These are phyloP conservation scores for Candida railenensis DNA, from an alignment of 805 yeast species.

Conservation along the genomic window DNA sequence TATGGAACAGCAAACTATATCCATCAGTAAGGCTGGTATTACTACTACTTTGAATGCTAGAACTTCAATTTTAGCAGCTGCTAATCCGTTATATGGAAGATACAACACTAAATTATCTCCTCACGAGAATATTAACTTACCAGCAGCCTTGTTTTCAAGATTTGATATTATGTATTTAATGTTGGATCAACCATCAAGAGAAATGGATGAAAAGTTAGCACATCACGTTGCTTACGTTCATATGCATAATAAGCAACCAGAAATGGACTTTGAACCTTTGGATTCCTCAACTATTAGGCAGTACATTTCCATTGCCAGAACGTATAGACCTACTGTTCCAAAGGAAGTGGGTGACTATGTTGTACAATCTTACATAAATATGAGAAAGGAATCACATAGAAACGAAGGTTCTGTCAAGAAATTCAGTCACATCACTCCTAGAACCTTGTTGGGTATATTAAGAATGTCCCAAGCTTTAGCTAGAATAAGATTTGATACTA, in stretches of 20 bases:
- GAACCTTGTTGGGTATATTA: conserved; percentile 87
- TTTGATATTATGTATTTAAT: conserved; percentile 87
- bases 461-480: conserved; percentile 96
- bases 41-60: conserved; percentile 95
- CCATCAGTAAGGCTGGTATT: conserved; percentile 96
- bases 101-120: conserved; percentile 90
- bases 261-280: conserved; percentile 68
- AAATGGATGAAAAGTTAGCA: conserved; percentile 82
- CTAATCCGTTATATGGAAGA: conserved; percentile 95
- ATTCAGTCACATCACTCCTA: conserved; percentile 91
- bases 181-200: conserved; percentile 79
- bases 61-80: conserved; percentile 94
- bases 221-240: conserved; percentile 95
- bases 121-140: conserved; percentile 90
- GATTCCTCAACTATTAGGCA: conserved; percentile 82
- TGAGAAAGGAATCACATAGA: conserved; percentile 87
- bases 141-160: conserved; percentile 94
- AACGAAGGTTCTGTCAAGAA: conserved; percentile 74
- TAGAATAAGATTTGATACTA: conserved; percentile 74
- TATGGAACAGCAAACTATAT: conserved; percentile 98
- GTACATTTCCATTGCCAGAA: conserved; percentile 81
- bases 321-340: conserved; percentile 81
- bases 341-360: conserved; percentile 83
- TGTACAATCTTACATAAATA: conserved; percentile 78
- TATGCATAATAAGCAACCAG: conserved; percentile 88